Evolutionary conservation across 1,139 yeast genomes (phyloP).

Genomic region (Petasospora rhodanensis): DNA sequence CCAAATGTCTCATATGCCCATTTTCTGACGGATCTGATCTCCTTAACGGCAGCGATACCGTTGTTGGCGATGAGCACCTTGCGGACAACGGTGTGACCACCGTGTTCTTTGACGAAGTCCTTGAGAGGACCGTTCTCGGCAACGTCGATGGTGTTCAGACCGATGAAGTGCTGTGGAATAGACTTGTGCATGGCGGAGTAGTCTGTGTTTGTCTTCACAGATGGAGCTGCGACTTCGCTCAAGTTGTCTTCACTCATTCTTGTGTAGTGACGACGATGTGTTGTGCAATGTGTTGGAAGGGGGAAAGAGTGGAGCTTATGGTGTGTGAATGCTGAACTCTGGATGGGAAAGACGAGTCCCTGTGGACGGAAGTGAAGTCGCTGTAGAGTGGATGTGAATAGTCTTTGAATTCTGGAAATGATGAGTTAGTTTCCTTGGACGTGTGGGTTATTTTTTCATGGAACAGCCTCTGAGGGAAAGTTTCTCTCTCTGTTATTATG

Average conservation of each 20-base stretch:
- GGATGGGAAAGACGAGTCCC: no score
- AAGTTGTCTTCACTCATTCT: conserved; percentile 36
- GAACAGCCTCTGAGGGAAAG: no score
- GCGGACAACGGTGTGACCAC: conserved; percentile 93
- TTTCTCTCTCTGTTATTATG: conserved; percentile 1
- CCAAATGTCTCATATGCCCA: conserved; percentile 99
- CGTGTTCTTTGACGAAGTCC: conserved; percentile 79
- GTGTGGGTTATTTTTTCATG: no score
- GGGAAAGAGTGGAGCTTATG: conserved; percentile 1
- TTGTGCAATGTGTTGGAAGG: conserved; percentile 5
- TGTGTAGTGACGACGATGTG: no score
- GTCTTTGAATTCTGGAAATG: conserved; percentile 16
- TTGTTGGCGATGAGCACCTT: conserved; percentile 91
- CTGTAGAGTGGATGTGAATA: conserved; percentile 10
- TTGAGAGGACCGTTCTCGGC: conserved; percentile 74
- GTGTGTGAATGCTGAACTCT: no score
- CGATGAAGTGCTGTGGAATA: conserved; percentile 72
- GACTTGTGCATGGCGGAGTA: conserved; percentile 31
- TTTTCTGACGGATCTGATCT: conserved; percentile 92
- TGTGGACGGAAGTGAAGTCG: conserved; percentile 10
- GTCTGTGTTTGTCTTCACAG: conserved; percentile 28
- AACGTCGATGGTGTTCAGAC: conserved; percentile 65
- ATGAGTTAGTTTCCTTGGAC: conserved; percentile 4
- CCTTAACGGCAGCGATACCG: conserved; percentile 99
- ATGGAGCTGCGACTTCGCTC: conserved; percentile 30